These are phyloP conservation scores for Trichoderma polysporum DNA, from an alignment of 2,329 filamentous ascomycete species.

Conservation along the genomic window DNA sequence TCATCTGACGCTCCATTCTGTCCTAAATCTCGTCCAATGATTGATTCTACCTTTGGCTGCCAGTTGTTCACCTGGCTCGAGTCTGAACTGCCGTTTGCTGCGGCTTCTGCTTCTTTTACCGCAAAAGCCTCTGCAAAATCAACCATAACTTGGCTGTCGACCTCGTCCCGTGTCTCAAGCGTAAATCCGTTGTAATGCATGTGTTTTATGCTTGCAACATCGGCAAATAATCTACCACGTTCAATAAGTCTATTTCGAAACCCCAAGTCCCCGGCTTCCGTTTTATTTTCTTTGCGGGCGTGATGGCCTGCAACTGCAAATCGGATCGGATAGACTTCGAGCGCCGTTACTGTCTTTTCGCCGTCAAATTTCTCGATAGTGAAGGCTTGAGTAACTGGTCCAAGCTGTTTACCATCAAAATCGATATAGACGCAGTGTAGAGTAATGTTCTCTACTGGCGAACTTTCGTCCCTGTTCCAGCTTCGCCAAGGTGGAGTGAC, in stretches of 20 bases:
- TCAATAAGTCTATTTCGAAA: conserved; percentile 24
- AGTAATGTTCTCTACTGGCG: neutral
- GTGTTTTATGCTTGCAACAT: conserved; percentile 25
- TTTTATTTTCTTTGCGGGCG: neutral
- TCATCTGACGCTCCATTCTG: neutral
- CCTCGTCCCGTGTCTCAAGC: conserved; percentile 6
- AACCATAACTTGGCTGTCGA: conserved; percentile 21
- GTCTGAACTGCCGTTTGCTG: neutral
- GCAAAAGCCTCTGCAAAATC: conserved; percentile 20
- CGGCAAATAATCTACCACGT: conserved; percentile 27
- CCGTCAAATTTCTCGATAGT: conserved; percentile 30
- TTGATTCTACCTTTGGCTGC: neutral
- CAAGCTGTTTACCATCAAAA: conserved; percentile 34
- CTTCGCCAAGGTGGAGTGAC: neutral
- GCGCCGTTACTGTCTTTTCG: conserved; percentile 26
- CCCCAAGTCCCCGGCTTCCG: neutral
- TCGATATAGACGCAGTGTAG: conserved; percentile 30
- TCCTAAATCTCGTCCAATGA: neutral
- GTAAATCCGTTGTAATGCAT: conserved; percentile 29
- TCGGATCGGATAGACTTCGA: conserved; percentile 32
- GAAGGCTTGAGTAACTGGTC: conserved; percentile 29
- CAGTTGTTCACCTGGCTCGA: neutral
- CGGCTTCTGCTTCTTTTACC: neutral
- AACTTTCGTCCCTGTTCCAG: neutral
- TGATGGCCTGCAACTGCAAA: neutral